Conservation (phyloP, 2,329 filamentous ascomycete species). For the Paraconiothyrium brasiliense region DNA sequence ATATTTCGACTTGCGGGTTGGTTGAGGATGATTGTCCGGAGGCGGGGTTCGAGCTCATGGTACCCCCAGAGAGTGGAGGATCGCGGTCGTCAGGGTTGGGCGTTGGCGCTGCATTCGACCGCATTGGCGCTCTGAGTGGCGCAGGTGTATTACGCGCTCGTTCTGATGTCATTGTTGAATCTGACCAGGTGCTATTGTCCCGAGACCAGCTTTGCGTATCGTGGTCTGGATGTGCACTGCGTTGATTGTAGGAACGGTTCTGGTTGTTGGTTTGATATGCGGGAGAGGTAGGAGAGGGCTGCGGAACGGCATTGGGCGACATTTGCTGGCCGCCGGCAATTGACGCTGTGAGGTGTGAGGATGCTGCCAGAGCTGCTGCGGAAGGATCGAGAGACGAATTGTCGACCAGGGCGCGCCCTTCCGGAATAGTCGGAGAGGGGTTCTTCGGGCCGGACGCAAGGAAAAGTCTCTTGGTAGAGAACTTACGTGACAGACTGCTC, state of each 20-base stretch:
- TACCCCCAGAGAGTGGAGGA: constrained; percentile 48
- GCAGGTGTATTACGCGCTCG: constrained; percentile 46
- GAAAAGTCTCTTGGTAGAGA: constrained; percentile 63
- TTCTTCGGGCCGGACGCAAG: constrained; percentile 59
- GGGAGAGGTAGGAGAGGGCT: constrained; percentile 60
- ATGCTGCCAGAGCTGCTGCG: constrained; percentile 60
- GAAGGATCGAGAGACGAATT: constrained; percentile 58
- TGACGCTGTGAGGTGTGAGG: constrained; percentile 60
- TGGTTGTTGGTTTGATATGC: constrained; percentile 53
- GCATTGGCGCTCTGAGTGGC: constrained; percentile 42
- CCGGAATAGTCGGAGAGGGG: constrained; percentile 60
- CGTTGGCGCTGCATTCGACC: constrained; percentile 39
- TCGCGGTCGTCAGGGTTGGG: constrained; percentile 46
- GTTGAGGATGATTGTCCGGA: constrained; percentile 43
- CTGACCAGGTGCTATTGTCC: constrained; percentile 42
- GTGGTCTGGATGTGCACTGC: constrained; percentile 43
- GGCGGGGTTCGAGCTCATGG: constrained; percentile 33
- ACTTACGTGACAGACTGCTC: constrained; percentile 61
- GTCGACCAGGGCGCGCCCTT: constrained; percentile 53
- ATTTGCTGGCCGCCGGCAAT: constrained; percentile 53
- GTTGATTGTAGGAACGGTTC: constrained; percentile 37
- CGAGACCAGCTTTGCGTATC: constrained; percentile 42
- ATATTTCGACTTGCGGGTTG: constrained; percentile 81
- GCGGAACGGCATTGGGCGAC: constrained; percentile 53
- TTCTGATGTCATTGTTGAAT: constrained; percentile 38